These are phyloP conservation scores for Tulasnella sp. DNA, from an alignment of 768 basidiomycete genomes.

Conservation along the genomic window DNA sequence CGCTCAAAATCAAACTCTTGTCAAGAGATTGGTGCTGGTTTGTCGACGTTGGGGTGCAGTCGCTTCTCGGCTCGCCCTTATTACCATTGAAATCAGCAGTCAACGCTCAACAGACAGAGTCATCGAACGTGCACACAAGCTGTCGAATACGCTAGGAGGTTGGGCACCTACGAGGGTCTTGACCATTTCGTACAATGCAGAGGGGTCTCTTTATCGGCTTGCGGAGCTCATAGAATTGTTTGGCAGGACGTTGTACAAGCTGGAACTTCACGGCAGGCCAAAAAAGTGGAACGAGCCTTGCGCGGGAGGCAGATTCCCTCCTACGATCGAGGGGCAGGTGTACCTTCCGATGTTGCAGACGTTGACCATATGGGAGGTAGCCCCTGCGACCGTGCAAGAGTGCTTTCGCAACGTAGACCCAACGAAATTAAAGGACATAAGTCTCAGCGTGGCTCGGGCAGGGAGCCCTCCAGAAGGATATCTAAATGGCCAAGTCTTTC, in stretches of 20 bases:
- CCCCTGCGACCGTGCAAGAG: background rate
- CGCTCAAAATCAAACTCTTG: background rate
- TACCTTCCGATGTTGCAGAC: background rate
- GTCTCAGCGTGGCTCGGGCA: background rate
- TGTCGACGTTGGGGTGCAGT: background rate
- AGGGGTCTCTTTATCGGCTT: background rate
- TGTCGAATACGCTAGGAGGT: background rate
- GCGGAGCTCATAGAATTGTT: background rate
- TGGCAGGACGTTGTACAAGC: background rate
- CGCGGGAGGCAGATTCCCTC: background rate
- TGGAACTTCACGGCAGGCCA: background rate
- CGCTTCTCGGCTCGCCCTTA: background rate
- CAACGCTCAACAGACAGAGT: background rate
- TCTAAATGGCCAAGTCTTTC: background rate
- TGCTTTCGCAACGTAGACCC: background rate
- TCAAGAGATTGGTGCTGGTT: background rate
- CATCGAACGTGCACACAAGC: background rate
- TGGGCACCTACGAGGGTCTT: background rate
- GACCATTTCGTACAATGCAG: background rate
- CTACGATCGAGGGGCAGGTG: background rate
- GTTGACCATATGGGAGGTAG: background rate
- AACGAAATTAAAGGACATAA: background rate
- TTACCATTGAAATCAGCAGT: background rate
- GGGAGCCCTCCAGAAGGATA: background rate
- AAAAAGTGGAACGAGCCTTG: background rate